Base-by-base conservation (phyloP, 1,284 basidiomycete genomes). In the Ceratobasidium sp. region DNA sequence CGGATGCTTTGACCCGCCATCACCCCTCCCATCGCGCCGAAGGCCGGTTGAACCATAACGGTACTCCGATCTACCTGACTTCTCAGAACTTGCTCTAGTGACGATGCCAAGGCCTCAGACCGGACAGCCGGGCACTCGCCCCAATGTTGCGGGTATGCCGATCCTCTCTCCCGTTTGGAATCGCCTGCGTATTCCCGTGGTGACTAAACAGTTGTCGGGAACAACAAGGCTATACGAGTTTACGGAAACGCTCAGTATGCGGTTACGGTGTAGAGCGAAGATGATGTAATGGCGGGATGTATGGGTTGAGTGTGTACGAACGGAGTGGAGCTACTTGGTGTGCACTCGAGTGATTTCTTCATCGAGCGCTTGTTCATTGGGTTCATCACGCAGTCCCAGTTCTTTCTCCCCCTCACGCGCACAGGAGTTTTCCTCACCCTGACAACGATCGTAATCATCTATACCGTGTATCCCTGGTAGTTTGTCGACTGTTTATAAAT, bases 61-160 rank as follows among this genome's bases (percentile, higher is more conserved):
- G 79, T 13, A 78, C 79, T 17, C 79, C 79, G 10, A 77, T 75
- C 28, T 77, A 80, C 56, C 77, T 77, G 20, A 80, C 78, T 73
- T 77, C 79, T 3, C 79, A 80, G 44, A 70, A 78, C 57, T 68
- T 70, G 9, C 71, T 64, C 33, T 74, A 74, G 71, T 48, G 62
- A 74, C 48, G 71, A 74, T 20, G 71, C n/a, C 71, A 74, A 74
- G 71, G 57, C n/a, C n/a, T n/a, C n/a, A n/a, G n/a, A n/a, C 57
- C 40, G 26, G 40, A 1, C 59, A 74, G 33, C 50, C 48, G 10
- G 71, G 71, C n/a, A 28, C 57, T 1, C 57, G 71, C 13, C 71
- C 64, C 5, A 74, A 59, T 33, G 46, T 74, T 13, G 59, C 57
- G 12, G 71, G 71, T 17, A 64, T 74, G 71, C 61, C 61, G 7